A percentile compares a stretch with the other conserved stretches of the same genome.
phyloP scores from a whole-genome alignment of 768 basidiomycete species.

The Lactifluus hygrophoroides region DNA sequence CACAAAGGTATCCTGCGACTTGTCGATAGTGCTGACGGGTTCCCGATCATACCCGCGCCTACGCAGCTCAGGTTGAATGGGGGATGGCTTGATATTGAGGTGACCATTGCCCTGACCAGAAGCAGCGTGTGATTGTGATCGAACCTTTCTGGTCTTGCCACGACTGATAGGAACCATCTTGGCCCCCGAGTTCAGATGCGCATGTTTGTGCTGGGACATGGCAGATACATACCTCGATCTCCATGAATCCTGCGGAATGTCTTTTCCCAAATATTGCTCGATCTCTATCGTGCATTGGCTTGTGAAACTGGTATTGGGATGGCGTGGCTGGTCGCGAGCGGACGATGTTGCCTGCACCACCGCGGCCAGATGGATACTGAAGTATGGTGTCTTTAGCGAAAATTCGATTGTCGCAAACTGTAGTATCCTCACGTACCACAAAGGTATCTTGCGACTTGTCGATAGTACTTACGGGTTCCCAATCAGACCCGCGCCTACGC shows the following conservation, averaged over 20 bases:
- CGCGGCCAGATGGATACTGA: slow-evolving; percentile 50
- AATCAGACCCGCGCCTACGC: slow-evolving; percentile 21
- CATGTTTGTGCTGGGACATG: no score
- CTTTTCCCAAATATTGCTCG: slow-evolving; percentile 61
- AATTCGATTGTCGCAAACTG: not conserved
- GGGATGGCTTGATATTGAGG: not conserved
- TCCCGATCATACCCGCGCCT: slow-evolving; percentile 25
- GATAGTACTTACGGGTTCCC: slow-evolving; percentile 25
- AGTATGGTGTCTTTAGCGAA: not conserved
- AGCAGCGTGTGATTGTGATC: slow-evolving; percentile 59
- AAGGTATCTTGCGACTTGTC: no score
- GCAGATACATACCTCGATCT: no score
- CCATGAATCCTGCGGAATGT: slow-evolving; percentile 22
- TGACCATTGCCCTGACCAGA: slow-evolving; percentile 3
- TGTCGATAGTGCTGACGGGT: slow-evolving; percentile 19
- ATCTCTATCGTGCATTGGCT: slow-evolving; percentile 42
- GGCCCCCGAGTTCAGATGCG: slow-evolving; percentile 24
- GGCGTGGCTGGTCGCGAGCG: not conserved
- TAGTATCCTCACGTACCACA: no score
- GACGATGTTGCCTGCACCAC: slow-evolving; percentile 49
- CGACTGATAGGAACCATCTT: slow-evolving; percentile 49
- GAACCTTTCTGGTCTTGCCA: slow-evolving; percentile 80
- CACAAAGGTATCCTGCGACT: not conserved
- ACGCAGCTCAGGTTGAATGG: slow-evolving; percentile 6
- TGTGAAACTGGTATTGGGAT: no score